Evolutionary conservation across 2,329 filamentous ascomycete genomes (phyloP).

Genomic region (Epichloe baconii): DNA sequence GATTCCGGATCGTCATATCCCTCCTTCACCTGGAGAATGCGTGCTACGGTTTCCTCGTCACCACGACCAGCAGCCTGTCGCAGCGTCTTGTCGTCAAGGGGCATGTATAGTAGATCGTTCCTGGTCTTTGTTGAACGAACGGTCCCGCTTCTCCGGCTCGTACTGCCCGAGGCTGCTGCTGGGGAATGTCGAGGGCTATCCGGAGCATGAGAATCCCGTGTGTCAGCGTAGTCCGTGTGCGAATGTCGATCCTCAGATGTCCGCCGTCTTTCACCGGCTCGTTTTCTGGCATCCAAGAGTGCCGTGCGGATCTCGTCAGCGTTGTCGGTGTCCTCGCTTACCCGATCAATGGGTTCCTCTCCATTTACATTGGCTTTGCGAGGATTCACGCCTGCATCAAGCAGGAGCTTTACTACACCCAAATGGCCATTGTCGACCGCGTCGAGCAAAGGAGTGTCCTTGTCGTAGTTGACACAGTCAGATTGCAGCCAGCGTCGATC

Average conservation of each 20-base stretch:
- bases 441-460: slow-evolving; percentile 89
- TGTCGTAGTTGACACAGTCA: slow-evolving; percentile 67
- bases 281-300: slow-evolving; percentile 47
- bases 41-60: slow-evolving; percentile 47
- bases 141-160: slow-evolving; percentile 38
- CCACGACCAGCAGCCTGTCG: slow-evolving; percentile 46
- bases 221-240: slow-evolving; percentile 31
- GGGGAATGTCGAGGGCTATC: slow-evolving; percentile 48
- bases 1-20: slow-evolving; percentile 65
- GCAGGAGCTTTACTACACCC: slow-evolving; percentile 70
- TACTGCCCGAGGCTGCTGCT: slow-evolving; percentile 24
- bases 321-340: slow-evolving; percentile 62
- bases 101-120: slow-evolving; percentile 51
- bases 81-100: slow-evolving; percentile 47
- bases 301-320: slow-evolving; percentile 64
- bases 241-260: slow-evolving; percentile 46
- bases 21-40: slow-evolving; percentile 48
- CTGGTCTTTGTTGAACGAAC: slow-evolving; percentile 50
- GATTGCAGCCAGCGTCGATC: slow-evolving; percentile 69
- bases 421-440: slow-evolving; percentile 92
- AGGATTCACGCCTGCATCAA: slow-evolving; percentile 82
- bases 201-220: slow-evolving; percentile 38
- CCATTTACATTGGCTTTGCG: slow-evolving; percentile 84
- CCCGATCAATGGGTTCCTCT: slow-evolving; percentile 77
- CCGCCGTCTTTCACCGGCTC: slow-evolving; percentile 36